Conservation (phyloP, 495 filamentous ascomycete species). For the Letharia columbiana region DNA sequence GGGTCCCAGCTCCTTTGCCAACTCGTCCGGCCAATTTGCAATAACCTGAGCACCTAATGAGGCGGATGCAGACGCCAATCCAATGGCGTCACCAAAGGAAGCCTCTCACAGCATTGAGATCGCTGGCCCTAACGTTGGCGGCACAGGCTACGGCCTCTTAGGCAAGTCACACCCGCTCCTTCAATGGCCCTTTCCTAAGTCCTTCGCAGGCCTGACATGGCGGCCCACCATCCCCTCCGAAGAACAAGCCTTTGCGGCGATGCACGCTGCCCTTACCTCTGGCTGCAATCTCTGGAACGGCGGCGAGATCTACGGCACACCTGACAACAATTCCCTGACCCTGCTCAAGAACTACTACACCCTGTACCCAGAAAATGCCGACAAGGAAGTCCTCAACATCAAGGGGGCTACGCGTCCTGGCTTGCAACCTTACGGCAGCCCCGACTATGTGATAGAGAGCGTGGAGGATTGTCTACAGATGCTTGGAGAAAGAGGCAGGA, state of each 20-base stretch:
- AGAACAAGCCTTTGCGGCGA: conserved; percentile 54
- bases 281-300: conserved; percentile 74
- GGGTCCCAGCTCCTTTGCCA: not conserved
- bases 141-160: not conserved
- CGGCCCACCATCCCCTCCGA: conserved; percentile 43
- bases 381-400: conserved; percentile 50
- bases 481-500: conserved; percentile 61
- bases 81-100: not conserved
- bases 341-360: conserved; percentile 51
- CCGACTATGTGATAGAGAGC: conserved; percentile 52
- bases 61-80: not conserved
- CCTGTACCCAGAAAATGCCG: conserved; percentile 49
- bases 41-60: not conserved
- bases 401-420: conserved; percentile 40
- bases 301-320: conserved; percentile 69
- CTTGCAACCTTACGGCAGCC: conserved; percentile 50
- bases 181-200: not conserved
- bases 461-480: conserved; percentile 51
- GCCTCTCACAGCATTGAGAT: not conserved
- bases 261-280: conserved; percentile 53
- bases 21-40: not conserved
- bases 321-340: conserved; percentile 53
- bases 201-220: conserved; percentile 60
- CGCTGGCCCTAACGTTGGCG: not conserved
- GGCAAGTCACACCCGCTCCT: not conserved